Base-by-base conservation (phyloP, 371 early-diverging fungal species). In the Mortierella sp. region DNA sequence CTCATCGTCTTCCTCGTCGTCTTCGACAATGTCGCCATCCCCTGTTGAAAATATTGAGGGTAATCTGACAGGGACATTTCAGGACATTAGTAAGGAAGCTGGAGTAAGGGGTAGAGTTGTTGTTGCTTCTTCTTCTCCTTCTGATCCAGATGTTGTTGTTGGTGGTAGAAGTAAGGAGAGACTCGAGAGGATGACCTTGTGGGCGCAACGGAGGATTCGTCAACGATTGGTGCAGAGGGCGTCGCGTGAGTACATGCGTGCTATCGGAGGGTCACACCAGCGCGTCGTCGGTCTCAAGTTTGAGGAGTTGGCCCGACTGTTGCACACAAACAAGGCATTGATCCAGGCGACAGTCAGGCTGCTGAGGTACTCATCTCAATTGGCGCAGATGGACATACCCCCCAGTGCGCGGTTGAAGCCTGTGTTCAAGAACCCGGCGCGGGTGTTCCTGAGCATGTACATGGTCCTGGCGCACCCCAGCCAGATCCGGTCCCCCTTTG, bases 401-500 rank as follows among this genome's bases (percentile, higher is more conserved):
- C 38, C 1, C 38, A 44, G 48, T 21, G 31, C 34, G 42, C 42
- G 50, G 44, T n/a, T 55, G 26, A 54, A 45, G 72, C 75, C 70
- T 19, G 58, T 38, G 26, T 47, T 70, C 60, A 75, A 76, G 60
- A 75, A 78, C 21, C 79, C 84, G 4, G 86, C 80, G 21, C 79
- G 86, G 26, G 82, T 85, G 13, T 80, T 85, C 68, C 71, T 85
- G 55, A 85, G 86, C 68, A 74, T 79, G 80, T 85, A 79, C 65
- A 81, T 85, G 82, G 80, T 85, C 10, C 72, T 85, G 34, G 82
- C 82, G 9, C 82, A 85, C 34, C 86, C 86, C 7, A 70, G 31
- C 28, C 72, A 82, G 72, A 79, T 85, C 70, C 86, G 78, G 58
- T 79, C 82, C 54, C 86, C 86, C 2, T 44, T 54, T 4, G 82